Base-by-base conservation (phyloP, 2,329 filamentous ascomycete species). In the Stromatinia cepivora region DNA sequence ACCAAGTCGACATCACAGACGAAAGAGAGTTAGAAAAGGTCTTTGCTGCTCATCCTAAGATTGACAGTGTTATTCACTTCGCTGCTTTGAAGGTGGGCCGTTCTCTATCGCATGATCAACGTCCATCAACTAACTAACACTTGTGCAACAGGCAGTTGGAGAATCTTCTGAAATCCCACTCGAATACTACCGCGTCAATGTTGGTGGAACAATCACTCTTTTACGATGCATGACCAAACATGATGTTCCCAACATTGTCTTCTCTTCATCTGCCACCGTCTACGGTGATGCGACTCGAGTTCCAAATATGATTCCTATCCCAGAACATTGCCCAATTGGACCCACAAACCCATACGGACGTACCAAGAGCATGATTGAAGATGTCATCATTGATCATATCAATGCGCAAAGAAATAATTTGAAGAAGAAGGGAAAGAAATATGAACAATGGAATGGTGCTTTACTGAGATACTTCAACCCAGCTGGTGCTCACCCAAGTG, bases 51-150 rank as follows among this genome's bases (percentile, higher is more conserved):
- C 91, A 98, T 82, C 93, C 94, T 65, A 90, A 92, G 78, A 97
- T 99, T 78, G 93, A 97, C 86, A 97, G 92, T 79, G 95, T 98
- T 74, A 98, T 99, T 77, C 95, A 99, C 85, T 99, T 99, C 79
- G 96, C 95, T 73, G 95, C 95, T 34, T 87, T 99, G 75, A 99
- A 99, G 91, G 92, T 91, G 81, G 76, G 82, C 42, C 17, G 56
- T 45, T n/a, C 9, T 13, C 20, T 25, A 42, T 25, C 36, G 20
- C 7, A 28, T 22, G n/a, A n/a, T n/a, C 28, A 59, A 45, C 20
- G 28, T 20, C 48, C 48, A 45, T 34, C 52, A 56, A 56, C 56
- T 58, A 45, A 63, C 66, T 73, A 69, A 74, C 69, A 39, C 17
- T 22, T 22, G 28, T 25, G 57, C 56, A 15, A 45, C 75, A 96